These are phyloP conservation scores for Bacterosira constricta DNA, from an alignment of 108 stramenopile species.

Conservation along the genomic window DNA sequence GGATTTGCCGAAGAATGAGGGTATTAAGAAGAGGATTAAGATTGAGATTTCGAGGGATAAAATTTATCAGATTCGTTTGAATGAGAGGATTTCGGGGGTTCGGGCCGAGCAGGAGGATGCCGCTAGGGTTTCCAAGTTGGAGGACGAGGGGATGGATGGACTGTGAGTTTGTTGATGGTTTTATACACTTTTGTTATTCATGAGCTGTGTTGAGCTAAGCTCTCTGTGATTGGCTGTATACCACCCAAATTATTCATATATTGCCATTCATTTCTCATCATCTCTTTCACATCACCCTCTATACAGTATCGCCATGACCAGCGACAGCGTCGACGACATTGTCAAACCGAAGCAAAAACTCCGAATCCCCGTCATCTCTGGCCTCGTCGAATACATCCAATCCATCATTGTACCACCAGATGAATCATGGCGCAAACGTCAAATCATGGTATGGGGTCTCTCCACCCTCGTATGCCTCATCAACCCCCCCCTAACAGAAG, in stretches of 20 bases:
- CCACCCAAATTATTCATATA: background rate
- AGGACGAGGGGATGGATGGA: slow-evolving; percentile 54
- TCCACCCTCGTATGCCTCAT: slow-evolving; percentile 64
- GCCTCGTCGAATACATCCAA: slow-evolving; percentile 34
- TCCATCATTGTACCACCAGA: slow-evolving; percentile 53
- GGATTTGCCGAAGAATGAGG: slow-evolving; percentile 44
- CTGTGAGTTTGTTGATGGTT: slow-evolving; percentile 19
- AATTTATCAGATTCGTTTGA: slow-evolving; percentile 84
- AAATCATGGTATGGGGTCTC: slow-evolving; percentile 67
- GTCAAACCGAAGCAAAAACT: slow-evolving; percentile 53
- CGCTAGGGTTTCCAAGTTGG: slow-evolving; percentile 52
- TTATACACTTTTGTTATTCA: no score
- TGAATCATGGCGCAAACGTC: slow-evolving; percentile 59
- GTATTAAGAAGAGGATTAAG: slow-evolving; percentile 74
- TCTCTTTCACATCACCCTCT: background rate
- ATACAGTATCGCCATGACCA: slow-evolving; percentile 30
- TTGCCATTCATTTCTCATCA: background rate
- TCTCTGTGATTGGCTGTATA: no score
- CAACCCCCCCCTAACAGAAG: slow-evolving; percentile 64
- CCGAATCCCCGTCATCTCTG: slow-evolving; percentile 27
- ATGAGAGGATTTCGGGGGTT: slow-evolving; percentile 72
- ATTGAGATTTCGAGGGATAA: slow-evolving; percentile 85
- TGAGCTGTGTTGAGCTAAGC: no score
- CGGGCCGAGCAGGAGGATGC: slow-evolving; percentile 57
- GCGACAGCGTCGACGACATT: slow-evolving; percentile 51